Evolutionary conservation across 1,284 basidiomycete species (phyloP).

Genomic region (Marasmius tenuissimus): DNA sequence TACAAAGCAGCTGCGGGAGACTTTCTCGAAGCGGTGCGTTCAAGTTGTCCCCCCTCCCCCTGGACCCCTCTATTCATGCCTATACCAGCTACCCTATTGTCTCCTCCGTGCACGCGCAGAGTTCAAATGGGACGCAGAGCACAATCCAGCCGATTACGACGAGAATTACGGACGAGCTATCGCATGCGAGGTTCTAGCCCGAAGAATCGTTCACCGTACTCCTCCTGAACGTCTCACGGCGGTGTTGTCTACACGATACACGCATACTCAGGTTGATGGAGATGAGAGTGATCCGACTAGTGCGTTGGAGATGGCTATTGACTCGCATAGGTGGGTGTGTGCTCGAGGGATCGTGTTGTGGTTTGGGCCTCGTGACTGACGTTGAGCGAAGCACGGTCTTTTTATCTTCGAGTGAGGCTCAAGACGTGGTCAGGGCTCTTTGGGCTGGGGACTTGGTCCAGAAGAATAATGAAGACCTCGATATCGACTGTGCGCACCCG

Average conservation of each 20-base stretch:
- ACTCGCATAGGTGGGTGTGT: slow-evolving; percentile 68
- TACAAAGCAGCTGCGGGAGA: slow-evolving; percentile 71
- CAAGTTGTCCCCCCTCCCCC: background rate
- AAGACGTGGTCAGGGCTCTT: slow-evolving; percentile 72
- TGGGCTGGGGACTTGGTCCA: slow-evolving; percentile 87
- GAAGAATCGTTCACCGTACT: slow-evolving; percentile 73
- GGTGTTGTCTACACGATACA: slow-evolving; percentile 80
- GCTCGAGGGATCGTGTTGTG: too few relatives aligned
- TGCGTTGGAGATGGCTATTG: slow-evolving; percentile 82
- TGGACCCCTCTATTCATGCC: background rate
- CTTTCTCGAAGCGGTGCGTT: slow-evolving; percentile 75
- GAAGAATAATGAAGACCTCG: slow-evolving; percentile 65
- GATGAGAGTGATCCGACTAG: slow-evolving; percentile 74
- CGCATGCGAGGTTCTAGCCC: slow-evolving; percentile 88
- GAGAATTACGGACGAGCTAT: slow-evolving; percentile 81
- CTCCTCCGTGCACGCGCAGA: slow-evolving; percentile 78
- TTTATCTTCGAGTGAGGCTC: slow-evolving; percentile 84
- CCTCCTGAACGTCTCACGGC: slow-evolving; percentile 62
- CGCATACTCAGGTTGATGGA: slow-evolving; percentile 73
- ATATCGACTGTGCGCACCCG: slow-evolving; percentile 62
- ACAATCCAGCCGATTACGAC: slow-evolving; percentile 79
- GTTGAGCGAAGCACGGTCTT: slow-evolving; percentile 65
- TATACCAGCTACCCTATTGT: slow-evolving; percentile 70
- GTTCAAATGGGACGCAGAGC: slow-evolving; percentile 75
- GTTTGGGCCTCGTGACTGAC: background rate